phyloP scores from a whole-genome alignment of 192 early-diverging fungal species.

The Podila horticola region DNA sequence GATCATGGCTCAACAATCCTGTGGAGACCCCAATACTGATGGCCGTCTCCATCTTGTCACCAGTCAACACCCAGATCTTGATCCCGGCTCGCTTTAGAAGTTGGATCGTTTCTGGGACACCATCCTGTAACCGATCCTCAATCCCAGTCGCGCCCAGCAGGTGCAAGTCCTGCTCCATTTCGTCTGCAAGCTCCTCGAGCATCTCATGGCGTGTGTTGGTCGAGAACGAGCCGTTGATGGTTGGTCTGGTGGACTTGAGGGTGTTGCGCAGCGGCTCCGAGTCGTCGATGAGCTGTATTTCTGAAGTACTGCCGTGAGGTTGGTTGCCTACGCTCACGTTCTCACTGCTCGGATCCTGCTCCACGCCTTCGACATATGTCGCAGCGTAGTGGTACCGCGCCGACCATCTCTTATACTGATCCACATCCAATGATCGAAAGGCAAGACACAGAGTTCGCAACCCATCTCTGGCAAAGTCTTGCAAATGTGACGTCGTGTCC shows the following conservation, averaged over 20 bases:
- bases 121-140: constrained; percentile 83
- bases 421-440: constrained; percentile 61
- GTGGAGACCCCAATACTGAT: constrained; percentile 85
- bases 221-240: background rate
- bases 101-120: constrained; percentile 78
- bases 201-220: constrained; percentile 2
- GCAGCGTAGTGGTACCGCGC: constrained; percentile 31
- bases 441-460: constrained; percentile 82
- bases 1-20: constrained; percentile 62
- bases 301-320: background rate
- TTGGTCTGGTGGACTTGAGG: background rate
- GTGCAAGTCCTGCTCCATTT: constrained; percentile 68
- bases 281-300: background rate
- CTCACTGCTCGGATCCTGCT: no score
- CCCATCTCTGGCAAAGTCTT: constrained; percentile 81
- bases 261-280: background rate
- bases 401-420: constrained; percentile 68
- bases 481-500: constrained; percentile 76
- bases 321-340: no score
- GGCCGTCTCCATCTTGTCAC: constrained; percentile 84
- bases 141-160: constrained; percentile 82
- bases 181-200: constrained; percentile 47
- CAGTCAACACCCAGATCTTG: constrained; percentile 85
- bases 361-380: constrained; percentile 1
- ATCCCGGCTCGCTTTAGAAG: constrained; percentile 72